A percentile compares a stretch with the other conserved stretches of the same genome.
Conservation (phyloP, 176 grass and related monocot genomes). For the Panicum miliaceum region DNA sequence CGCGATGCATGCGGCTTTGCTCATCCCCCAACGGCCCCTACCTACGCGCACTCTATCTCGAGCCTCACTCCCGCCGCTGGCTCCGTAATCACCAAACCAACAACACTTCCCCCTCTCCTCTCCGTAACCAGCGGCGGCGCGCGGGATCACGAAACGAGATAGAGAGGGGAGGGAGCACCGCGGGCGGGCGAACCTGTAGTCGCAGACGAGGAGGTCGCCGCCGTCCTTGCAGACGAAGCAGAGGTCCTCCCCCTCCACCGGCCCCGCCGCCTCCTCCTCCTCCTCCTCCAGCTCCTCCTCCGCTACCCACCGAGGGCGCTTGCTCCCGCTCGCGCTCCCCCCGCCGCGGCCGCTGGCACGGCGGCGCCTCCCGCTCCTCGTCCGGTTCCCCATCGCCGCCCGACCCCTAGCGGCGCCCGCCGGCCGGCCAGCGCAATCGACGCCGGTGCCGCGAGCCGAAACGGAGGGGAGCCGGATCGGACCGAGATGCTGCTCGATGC, state of each 20-base stretch:
- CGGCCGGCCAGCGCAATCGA: not conserved
- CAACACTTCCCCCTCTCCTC: not conserved
- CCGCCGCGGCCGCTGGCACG: not conserved
- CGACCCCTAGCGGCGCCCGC: not conserved
- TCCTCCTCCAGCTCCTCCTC: not conserved
- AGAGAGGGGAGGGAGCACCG: not conserved
- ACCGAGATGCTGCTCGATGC: not conserved
- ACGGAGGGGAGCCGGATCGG: not conserved
- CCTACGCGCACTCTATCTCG: not conserved
- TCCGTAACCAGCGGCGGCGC: not conserved
- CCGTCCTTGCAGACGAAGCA: conserved; percentile 66
- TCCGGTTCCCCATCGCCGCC: conserved; percentile 20
- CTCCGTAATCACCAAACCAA: not conserved
- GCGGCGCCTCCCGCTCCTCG: not conserved
- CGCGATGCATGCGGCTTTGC: not conserved
- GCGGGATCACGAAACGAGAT: not conserved
- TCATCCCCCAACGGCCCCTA: not conserved
- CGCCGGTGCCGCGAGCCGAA: not conserved
- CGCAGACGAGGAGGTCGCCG: conserved; percentile 51
- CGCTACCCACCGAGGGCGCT: conserved; percentile 21
- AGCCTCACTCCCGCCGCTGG: not conserved
- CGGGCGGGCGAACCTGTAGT: conserved; percentile 36
- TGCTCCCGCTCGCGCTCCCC: not conserved
- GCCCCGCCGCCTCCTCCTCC: not conserved
- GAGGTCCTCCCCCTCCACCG: conserved; percentile 19